These are phyloP conservation scores for Kluyveromyces starmeri DNA, from an alignment of 805 yeast species.

Conservation along the genomic window DNA sequence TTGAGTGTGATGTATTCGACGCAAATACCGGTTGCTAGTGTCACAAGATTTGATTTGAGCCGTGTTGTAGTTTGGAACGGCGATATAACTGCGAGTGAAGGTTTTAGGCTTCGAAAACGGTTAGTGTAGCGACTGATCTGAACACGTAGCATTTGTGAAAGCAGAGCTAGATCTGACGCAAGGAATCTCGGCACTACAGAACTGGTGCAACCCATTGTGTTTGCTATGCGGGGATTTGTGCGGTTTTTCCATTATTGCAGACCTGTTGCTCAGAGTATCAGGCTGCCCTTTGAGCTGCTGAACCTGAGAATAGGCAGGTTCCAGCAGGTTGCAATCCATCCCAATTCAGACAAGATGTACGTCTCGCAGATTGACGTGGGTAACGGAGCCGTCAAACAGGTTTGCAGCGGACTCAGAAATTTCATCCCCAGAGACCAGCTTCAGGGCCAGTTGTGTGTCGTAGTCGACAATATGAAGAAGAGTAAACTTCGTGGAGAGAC, in stretches of 20 bases:
- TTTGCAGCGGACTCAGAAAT: conserved; percentile 53
- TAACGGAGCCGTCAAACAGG: conserved; percentile 22
- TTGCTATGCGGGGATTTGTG: not conserved
- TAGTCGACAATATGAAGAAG: conserved; percentile 50
- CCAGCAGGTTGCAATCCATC: conserved; percentile 38
- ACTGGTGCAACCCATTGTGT: too few relatives aligned
- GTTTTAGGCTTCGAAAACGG: too few relatives aligned
- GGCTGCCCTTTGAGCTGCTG: conserved; percentile 15
- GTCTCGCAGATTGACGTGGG: conserved; percentile 41
- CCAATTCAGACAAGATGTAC: conserved; percentile 49
- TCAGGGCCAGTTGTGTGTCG: conserved; percentile 36
- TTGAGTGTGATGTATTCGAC: too few relatives aligned
- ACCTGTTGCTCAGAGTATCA: conserved; percentile 1
- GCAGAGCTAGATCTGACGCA: too few relatives aligned
- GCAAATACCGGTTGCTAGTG: too few relatives aligned
- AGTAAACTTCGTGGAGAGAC: conserved; percentile 53
- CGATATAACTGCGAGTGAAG: too few relatives aligned
- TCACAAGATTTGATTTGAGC: too few relatives aligned
- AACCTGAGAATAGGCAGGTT: conserved; percentile 42
- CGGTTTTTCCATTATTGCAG: not conserved
- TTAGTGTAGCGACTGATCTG: too few relatives aligned
- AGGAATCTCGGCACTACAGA: too few relatives aligned
- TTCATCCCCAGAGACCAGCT: conserved; percentile 34
- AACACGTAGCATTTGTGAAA: too few relatives aligned
- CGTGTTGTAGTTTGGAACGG: too few relatives aligned